Base-by-base conservation (phyloP, 2,329 filamentous ascomycete species). In the Helotiales sp. region DNA sequence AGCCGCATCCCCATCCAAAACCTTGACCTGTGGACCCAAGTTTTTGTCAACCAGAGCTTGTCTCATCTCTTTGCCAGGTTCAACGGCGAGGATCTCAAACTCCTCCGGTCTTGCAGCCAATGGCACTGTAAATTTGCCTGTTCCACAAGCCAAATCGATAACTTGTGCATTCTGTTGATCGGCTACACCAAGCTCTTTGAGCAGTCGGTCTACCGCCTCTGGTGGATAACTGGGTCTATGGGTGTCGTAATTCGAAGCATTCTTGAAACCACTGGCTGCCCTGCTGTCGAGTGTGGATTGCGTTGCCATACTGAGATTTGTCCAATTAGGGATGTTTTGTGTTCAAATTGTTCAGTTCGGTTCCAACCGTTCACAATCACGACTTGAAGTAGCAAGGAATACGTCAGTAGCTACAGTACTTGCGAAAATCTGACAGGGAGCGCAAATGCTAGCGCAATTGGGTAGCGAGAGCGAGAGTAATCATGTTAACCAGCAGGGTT, bases 51-150 rank as follows among this genome's bases (percentile, higher is more conserved):
- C 78, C 46, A 91, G 75, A 65, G 83, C 79, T 46, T 75, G 75
- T 36, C 87, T 77, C 88, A 91, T 91, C n/a, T 77, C 79, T 55
- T 74, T 74, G 66, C 89, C 82, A 24, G 87, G 87, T 71, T 90
- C 81, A 49, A 90, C 75, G 47, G 86, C 81, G 46, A 85, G 67
- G 61, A 91, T 75, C 30, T 77, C 70, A 71, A 81, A 90, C 6
- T 73, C 68, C 71, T 90, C 88, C 0, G 78, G 74, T 29, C 86
- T 75, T 13, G 71, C 74, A 6, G 83, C 81, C 31, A 91, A 76
- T 17, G 80, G 65, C 69, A 87, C 83, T 0, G 87, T 90, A 67
- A 90, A 86, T 67, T 89, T 89, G 25, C 88, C 88, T 0, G 87
- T 89, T 0, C 87, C 87, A 2, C 86, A 84, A 1, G 81, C 87